These are phyloP conservation scores for Cardamine resedifolia DNA, from an alignment of 345 rosid genomes.

Conservation along the genomic window DNA sequence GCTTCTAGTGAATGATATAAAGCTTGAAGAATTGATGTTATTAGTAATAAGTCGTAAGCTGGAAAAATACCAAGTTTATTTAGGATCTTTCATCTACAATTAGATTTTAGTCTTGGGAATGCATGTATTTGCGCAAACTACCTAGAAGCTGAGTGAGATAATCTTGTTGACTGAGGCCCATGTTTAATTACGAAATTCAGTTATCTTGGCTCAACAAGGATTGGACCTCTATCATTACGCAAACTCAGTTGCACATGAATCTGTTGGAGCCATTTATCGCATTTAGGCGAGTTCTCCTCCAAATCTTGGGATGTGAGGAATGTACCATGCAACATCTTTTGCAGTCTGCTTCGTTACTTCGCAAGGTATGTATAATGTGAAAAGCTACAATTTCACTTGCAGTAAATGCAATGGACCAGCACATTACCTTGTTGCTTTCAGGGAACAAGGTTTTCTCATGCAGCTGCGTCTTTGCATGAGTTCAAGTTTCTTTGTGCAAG, in stretches of 20 bases:
- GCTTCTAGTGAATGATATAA: conserved; percentile 21
- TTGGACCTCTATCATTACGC: conserved; percentile 70
- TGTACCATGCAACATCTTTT: conserved; percentile 68
- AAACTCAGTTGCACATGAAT: conserved; percentile 84
- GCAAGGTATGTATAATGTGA: conserved; percentile 62
- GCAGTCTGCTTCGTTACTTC: conserved; percentile 88
- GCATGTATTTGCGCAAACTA: conserved; percentile 8
- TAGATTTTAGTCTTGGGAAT: conserved; percentile 9
- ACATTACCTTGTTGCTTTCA: conserved; percentile 37
- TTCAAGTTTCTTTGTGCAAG: conserved; percentile 63
- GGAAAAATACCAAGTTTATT: neutral
- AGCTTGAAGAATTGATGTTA: conserved; percentile 17
- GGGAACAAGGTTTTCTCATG: conserved; percentile 89
- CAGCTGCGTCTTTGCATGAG: conserved; percentile 85
- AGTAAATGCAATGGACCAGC: conserved; percentile 16
- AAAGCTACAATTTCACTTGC: conserved; percentile 18
- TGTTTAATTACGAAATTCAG: conserved; percentile 46
- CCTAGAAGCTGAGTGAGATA: conserved; percentile 1
- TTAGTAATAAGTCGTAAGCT: neutral
- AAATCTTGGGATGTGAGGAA: conserved; percentile 66
- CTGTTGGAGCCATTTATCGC: conserved; percentile 90
- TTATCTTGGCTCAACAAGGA: conserved; percentile 69
- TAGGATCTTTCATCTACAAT: conserved; percentile 2
- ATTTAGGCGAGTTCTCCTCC: conserved; percentile 82
- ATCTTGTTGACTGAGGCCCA: conserved; percentile 28